phyloP scores from a whole-genome alignment of 129 eudicot genomes.

The Tagetes patula region DNA sequence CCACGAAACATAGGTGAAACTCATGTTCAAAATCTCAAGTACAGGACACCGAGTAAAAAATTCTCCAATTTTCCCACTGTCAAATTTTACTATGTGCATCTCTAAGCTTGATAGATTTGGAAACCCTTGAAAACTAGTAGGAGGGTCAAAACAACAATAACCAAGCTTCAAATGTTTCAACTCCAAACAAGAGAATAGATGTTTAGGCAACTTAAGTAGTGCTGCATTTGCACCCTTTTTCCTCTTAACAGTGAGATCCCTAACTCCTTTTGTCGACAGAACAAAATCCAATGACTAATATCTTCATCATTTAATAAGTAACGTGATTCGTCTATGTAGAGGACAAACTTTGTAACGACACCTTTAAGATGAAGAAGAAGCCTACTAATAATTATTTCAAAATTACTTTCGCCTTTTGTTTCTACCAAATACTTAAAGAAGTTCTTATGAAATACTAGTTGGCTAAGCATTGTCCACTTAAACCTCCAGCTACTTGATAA shows the following conservation, averaged over 20 bases:
- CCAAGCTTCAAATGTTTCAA: constrained; percentile 14
- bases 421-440: too few species aligned
- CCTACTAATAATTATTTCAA: too few species aligned
- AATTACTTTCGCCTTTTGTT: too few species aligned
- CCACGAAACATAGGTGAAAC: too few species aligned
- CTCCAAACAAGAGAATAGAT: constrained; percentile 19
- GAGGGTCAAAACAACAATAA: background rate
- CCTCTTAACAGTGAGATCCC: constrained; percentile 7
- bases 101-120: constrained; percentile 19
- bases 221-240: too few species aligned
- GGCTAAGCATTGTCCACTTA: too few species aligned
- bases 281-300: constrained; percentile 1
- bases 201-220: background rate
- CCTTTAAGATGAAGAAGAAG: constrained; percentile 1
- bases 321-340: background rate
- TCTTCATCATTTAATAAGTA: background rate
- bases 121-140: constrained; percentile 7
- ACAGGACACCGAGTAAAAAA: constrained; percentile 4
- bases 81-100: background rate
- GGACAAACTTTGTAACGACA: constrained; percentile 9
- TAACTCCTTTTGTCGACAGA: background rate
- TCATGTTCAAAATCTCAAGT: constrained; percentile 13
- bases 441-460: too few species aligned
- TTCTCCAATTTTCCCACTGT: background rate
- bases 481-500: too few species aligned